Evolutionary conservation across 352 stramenopile species (phyloP).

Genomic region (Pythium folliculosum): DNA sequence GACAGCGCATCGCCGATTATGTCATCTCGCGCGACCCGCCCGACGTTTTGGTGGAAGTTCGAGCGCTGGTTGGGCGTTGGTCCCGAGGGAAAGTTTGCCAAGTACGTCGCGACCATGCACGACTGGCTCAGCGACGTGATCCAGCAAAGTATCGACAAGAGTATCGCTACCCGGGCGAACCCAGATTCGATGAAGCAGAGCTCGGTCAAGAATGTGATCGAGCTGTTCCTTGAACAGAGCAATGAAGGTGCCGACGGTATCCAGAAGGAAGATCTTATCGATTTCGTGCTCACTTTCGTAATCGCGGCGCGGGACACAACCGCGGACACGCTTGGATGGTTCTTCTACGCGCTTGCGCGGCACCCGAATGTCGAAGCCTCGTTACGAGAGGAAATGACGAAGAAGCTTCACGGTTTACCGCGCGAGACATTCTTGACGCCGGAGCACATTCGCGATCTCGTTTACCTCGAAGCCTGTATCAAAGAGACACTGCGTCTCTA

Average conservation of each 20-base stretch:
- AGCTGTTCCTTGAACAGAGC: slow-evolving; percentile 21
- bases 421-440: slow-evolving; percentile 14
- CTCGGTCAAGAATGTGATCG: slow-evolving; percentile 22
- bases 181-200: neutral
- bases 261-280: slow-evolving; percentile 55
- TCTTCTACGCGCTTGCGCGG: slow-evolving; percentile 65
- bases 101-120: slow-evolving; percentile 37
- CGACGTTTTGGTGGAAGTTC: slow-evolving; percentile 53
- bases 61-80: slow-evolving; percentile 48
- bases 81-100: slow-evolving; percentile 35
- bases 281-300: slow-evolving; percentile 72
- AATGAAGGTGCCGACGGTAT: slow-evolving; percentile 28
- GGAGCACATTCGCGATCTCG: slow-evolving; percentile 2
- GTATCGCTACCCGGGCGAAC: neutral
- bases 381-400: slow-evolving; percentile 49
- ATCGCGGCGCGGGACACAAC: slow-evolving; percentile 80
- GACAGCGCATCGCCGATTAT: slow-evolving; percentile 35
- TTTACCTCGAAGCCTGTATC: slow-evolving; percentile 56
- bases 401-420: neutral
- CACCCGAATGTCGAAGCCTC: slow-evolving; percentile 46
- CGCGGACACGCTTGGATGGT: slow-evolving; percentile 66
- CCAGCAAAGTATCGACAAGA: slow-evolving; percentile 29
- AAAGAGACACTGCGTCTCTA: slow-evolving; percentile 67
- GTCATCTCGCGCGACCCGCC: slow-evolving; percentile 46
- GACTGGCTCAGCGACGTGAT: slow-evolving; percentile 49